These are phyloP conservation scores for Emmonsia crescens DNA, from an alignment of 2,329 filamentous ascomycete species.

Conservation along the genomic window DNA sequence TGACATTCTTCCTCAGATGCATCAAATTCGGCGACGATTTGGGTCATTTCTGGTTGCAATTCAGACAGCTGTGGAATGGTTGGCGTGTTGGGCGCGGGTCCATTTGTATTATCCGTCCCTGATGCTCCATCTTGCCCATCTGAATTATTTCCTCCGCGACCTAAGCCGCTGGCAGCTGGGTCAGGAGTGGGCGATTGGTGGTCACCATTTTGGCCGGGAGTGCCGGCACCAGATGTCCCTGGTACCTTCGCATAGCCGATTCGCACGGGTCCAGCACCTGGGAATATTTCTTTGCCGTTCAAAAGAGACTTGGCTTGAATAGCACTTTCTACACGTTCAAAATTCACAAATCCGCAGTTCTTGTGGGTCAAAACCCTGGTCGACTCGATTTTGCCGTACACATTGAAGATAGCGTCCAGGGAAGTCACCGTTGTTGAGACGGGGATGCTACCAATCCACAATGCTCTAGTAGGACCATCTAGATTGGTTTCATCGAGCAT, in stretches of 20 bases:
- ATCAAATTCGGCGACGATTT: conserved; percentile 81
- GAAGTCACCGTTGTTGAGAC: conserved; percentile 95
- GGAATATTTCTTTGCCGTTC: conserved; percentile 97
- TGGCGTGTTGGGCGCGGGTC: conserved; percentile 28
- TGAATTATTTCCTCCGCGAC: conserved; percentile 9
- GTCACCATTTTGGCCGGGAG: conserved; percentile 76
- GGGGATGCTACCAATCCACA: conserved; percentile 96
- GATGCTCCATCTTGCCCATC: conserved; percentile 14
- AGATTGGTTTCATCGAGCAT: conserved; percentile 66
- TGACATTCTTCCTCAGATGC: conserved; percentile 66
- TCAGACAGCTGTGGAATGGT: conserved; percentile 64
- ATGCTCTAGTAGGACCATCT: conserved; percentile 79
- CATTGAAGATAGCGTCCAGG: conserved; percentile 85
- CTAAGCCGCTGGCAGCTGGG: conserved; percentile 46
- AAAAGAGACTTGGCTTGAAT: conserved; percentile 76
- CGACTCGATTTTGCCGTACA: conserved; percentile 83
- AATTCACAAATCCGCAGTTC: conserved; percentile 98
- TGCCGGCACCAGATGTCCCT: conserved; percentile 65
- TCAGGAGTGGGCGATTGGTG: conserved; percentile 88
- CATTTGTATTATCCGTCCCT: conserved; percentile 20
- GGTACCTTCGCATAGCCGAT: conserved; percentile 98
- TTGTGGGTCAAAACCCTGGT: conserved; percentile 93
- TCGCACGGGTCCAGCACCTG: conserved; percentile 82
- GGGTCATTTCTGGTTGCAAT: conserved; percentile 69
- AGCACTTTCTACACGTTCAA: conserved; percentile 81